phyloP scores from a whole-genome alignment of 1,139 yeast genomes.

The Pichia sp. region DNA sequence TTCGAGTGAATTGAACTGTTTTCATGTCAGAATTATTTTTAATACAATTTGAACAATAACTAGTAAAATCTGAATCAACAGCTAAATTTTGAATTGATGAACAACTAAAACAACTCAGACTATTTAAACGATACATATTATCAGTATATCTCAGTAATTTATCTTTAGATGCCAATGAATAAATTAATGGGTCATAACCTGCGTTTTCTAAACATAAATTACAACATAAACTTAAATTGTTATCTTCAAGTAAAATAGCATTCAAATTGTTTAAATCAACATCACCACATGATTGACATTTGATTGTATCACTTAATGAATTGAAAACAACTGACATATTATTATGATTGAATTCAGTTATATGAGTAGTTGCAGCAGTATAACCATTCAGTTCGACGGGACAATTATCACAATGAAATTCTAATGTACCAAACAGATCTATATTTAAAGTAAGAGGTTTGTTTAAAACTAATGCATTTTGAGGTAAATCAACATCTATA shows the following conservation, averaged over 20 bases:
- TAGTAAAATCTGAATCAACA: not conserved
- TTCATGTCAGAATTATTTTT: not conserved
- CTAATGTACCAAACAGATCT: constrained; percentile 3
- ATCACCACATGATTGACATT: constrained; percentile 13
- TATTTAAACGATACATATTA: constrained; percentile 10
- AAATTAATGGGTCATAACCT: constrained; percentile 8
- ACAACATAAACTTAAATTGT: constrained; percentile 8
- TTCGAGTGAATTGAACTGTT: not conserved
- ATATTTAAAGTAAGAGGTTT: constrained; percentile 2
- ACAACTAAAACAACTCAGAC: constrained; percentile 11
- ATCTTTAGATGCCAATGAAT: constrained; percentile 6
- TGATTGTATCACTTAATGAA: constrained; percentile 5
- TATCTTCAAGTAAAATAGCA: constrained; percentile 3
- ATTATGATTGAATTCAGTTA: constrained; percentile 4
- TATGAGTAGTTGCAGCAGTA: constrained; percentile 6
- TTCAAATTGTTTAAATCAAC: constrained; percentile 2
- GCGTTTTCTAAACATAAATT: constrained; percentile 5
- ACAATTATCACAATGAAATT: constrained; percentile 11
- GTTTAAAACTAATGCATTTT: not conserved
- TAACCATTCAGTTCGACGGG: constrained; percentile 10
- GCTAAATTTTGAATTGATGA: constrained; percentile 1
- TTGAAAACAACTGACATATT: constrained; percentile 5
- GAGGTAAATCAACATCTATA: not conserved
- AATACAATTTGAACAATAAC: constrained; percentile 12
- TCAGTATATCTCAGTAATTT: constrained; percentile 10